These are phyloP conservation scores for Davidsoniella eucalypti DNA, from an alignment of 2,329 filamentous ascomycete genomes.

Conservation along the genomic window DNA sequence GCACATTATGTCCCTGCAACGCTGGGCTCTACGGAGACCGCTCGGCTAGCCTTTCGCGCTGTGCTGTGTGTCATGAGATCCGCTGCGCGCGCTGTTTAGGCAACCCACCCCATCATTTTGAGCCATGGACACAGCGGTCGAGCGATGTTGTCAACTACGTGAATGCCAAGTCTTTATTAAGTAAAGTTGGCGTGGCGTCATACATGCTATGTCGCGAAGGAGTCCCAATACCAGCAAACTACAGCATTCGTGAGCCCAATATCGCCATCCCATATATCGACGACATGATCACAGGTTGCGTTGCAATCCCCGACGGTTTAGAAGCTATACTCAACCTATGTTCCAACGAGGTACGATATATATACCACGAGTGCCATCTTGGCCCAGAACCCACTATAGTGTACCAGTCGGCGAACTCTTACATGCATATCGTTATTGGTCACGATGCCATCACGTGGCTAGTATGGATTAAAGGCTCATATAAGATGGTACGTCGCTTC, in stretches of 20 bases:
- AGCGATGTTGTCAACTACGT: too few relatives aligned
- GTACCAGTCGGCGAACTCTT: conserved; percentile 2
- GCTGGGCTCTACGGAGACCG: conserved; percentile 18
- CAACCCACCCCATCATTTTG: conserved; percentile 21
- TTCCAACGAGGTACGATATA: neutral
- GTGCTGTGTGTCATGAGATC: conserved; percentile 21
- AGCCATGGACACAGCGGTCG: too few relatives aligned
- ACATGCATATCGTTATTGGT: conserved; percentile 11
- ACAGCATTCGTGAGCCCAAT: neutral
- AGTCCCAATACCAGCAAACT: too few relatives aligned
- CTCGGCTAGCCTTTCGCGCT: conserved; percentile 16
- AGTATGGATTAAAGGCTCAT: conserved; percentile 9
- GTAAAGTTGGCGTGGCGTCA: too few relatives aligned
- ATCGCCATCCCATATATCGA: neutral
- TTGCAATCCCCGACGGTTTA: neutral
- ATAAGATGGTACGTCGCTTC: neutral
- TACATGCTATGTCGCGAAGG: too few relatives aligned
- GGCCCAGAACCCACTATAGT: conserved; percentile 1
- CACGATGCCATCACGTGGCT: conserved; percentile 11
- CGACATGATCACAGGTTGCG: neutral
- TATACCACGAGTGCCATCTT: neutral
- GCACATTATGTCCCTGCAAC: conserved; percentile 22
- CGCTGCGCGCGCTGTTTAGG: conserved; percentile 24
- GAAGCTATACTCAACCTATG: conserved; percentile 8
- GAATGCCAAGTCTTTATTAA: too few relatives aligned